phyloP scores from a whole-genome alignment of 140 eudicot species.

The Bidens hawaiensis region DNA sequence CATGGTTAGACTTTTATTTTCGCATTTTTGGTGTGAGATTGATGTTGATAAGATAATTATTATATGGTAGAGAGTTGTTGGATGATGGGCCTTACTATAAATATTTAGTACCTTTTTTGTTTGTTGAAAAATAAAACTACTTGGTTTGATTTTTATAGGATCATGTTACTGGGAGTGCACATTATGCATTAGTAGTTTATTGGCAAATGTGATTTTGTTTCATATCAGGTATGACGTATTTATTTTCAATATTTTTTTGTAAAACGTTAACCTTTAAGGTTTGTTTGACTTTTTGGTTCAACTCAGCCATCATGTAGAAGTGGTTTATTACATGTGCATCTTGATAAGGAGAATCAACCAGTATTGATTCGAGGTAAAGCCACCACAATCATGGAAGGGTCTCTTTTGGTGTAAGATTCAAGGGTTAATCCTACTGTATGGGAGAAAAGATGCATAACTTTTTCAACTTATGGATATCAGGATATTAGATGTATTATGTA shows the following conservation, averaged over 20 bases:
- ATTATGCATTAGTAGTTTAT: constrained; percentile 73
- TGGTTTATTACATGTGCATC: constrained; percentile 53
- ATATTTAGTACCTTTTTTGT: no score
- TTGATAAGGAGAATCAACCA: constrained; percentile 65
- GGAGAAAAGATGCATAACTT: neutral
- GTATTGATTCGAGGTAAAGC: constrained; percentile 74
- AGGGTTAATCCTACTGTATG: neutral
- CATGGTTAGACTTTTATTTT: constrained; percentile 68
- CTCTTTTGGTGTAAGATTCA: constrained; percentile 45
- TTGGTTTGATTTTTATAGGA: constrained; percentile 38
- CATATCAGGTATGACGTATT: constrained; percentile 49
- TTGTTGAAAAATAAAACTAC: no score
- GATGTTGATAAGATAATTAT: constrained; percentile 62
- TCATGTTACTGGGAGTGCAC: constrained; percentile 82
- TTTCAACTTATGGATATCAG: neutral
- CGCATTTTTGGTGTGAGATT: constrained; percentile 64
- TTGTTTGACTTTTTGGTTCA: constrained; percentile 3
- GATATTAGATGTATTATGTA: no score
- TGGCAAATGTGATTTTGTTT: constrained; percentile 70
- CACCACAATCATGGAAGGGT: constrained; percentile 65
- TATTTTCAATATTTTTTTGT: neutral
- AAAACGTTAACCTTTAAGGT: neutral
- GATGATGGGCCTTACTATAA: neutral
- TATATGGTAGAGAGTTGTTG: neutral
- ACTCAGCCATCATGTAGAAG: constrained; percentile 80